A percentile compares a stretch with the other conserved stretches of the same genome.
Evolutionary conservation across 2,329 filamentous ascomycete species (phyloP).

Genomic region (Juglanconis sp.): DNA sequence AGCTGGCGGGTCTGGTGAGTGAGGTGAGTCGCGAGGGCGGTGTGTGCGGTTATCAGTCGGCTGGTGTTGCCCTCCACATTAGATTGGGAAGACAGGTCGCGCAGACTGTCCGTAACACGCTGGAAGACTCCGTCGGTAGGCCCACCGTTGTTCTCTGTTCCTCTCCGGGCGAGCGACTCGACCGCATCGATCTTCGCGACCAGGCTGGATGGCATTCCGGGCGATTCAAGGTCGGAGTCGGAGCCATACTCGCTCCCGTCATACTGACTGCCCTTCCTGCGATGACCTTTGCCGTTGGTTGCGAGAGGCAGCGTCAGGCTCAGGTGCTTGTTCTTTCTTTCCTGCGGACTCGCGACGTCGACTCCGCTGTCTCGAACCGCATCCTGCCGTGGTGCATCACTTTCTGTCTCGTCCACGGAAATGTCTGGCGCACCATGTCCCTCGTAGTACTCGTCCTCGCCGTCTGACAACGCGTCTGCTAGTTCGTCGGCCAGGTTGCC

Average conservation of each 20-base stretch:
- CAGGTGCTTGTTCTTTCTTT: slow-evolving; percentile 28
- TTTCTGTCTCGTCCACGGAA: slow-evolving; percentile 27
- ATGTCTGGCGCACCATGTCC: slow-evolving; percentile 37
- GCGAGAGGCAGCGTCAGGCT: slow-evolving; percentile 43
- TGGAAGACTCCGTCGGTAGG: slow-evolving; percentile 64
- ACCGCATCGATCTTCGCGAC: slow-evolving; percentile 70
- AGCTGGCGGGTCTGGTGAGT: slow-evolving; percentile 72
- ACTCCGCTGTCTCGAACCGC: slow-evolving; percentile 40
- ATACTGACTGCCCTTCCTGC: slow-evolving; percentile 56
- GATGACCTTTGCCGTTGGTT: slow-evolving; percentile 43
- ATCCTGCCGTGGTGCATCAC: slow-evolving; percentile 23
- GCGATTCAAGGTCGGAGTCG: slow-evolving; percentile 65
- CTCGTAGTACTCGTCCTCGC: slow-evolving; percentile 53
- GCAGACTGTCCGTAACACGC: slow-evolving; percentile 66
- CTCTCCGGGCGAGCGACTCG: slow-evolving; percentile 65
- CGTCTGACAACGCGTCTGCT: slow-evolving; percentile 67
- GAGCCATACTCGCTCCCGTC: slow-evolving; percentile 74
- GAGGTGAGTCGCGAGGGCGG: slow-evolving; percentile 71
- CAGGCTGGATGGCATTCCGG: slow-evolving; percentile 65
- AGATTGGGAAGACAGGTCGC: slow-evolving; percentile 70
- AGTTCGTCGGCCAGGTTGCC: slow-evolving; percentile 81
- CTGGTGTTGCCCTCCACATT: slow-evolving; percentile 70
- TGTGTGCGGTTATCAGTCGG: slow-evolving; percentile 71
- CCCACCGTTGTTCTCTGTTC: slow-evolving; percentile 64
- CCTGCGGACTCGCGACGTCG: slow-evolving; percentile 34